Base-by-base conservation (phyloP, 2,329 filamentous ascomycete genomes). In the Beauveria rudraprayagi region DNA sequence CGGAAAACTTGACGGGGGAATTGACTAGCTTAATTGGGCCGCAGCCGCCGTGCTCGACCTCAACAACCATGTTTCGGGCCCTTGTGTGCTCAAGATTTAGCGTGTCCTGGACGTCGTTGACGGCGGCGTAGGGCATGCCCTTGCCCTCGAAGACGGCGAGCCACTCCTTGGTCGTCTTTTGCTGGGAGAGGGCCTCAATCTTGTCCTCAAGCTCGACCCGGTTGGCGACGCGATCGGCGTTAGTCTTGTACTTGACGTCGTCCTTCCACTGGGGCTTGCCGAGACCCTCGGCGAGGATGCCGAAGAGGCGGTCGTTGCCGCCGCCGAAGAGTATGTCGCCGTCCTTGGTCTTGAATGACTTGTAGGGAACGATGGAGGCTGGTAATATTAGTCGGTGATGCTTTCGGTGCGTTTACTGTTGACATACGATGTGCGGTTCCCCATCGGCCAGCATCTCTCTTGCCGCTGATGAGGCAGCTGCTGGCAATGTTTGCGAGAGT, bases 341-440 rank as follows among this genome's bases (percentile, higher is more conserved):
- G 63, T 91, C 86, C 60, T 82, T 83, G 4, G 88, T 90, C 68
- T 84, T 81, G 72, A 90, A 99, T 0, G 91, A 91, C 68, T 88
- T 87, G 73, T 99, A 99, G 0, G 94, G 94, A 0, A 99, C 94
- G 71, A 99, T 97, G 0, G 91, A 96, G n/a, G 93, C 90, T 92
- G 58, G 14, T 10, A 14, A 44, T 56, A 19, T 47, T 26, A 44
- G 51, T 54, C 11, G 51, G 51, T 30, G 14, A 17, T 8, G 9
- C 30, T 17, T 52, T 19, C 10, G 8, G 46, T 26, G 11, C 5
- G 17, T 66, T 43, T n/a, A 17, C 17, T 50, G 24, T 56, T 56
- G 6, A 75, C 77, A 76, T 78, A 91, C 90, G 94, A 79, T 99
- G 94, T 48, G 93, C 93, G 3, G 94, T 99, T 7, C 94, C 94